Evolutionary conservation across 441 rosid species (phyloP), one percentile per base, ranked within the genome.

Genomic region (Croton setiger): DNA sequence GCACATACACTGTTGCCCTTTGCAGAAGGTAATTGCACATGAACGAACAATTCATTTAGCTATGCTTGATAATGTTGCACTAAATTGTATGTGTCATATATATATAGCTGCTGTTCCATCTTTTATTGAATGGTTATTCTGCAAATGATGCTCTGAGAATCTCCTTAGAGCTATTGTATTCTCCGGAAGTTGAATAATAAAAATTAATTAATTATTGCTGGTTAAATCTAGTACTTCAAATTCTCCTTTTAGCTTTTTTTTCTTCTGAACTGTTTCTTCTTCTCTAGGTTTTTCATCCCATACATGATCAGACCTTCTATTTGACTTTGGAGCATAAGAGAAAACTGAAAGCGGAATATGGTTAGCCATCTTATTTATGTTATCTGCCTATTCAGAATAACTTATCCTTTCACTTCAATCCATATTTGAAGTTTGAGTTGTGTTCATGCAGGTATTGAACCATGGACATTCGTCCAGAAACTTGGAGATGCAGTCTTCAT

Each of bases 391-490:
- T 18, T 33, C 35, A 47, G n/a, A 48, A 13, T 11, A 5, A 36
- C 52, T 31, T 48, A 57, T 27, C 51, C 10, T 33, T 2, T 74
- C 7, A n/a, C 3, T n/a, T 35, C 41, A 58, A 44, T 45, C 10
- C 9, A 64, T 4, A 13, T 4, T 23, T 53, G 4, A 5, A 13
- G 54, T 21, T 15, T 11, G 66, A 20, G 20, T 51, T 57, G n/a
- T 20, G 33, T 60, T 64, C 10, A 48, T 81, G 57, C 67, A 91
- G 97, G 93, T 56, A 85, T 93, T 58, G 97, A 93, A 70, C 96
- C 96, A 21, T 93, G 97, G 98, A 91, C 93, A 17, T 93, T 91
- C 54, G 72, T 83, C 74, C 98, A 93, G 81, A 93, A 84, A 80
- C 87, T 89, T 70, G 96, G 93, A 54, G 98, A 89, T 74, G 96